Base-by-base conservation (phyloP, 768 basidiomycete species). In the Mycena vulgaris region DNA sequence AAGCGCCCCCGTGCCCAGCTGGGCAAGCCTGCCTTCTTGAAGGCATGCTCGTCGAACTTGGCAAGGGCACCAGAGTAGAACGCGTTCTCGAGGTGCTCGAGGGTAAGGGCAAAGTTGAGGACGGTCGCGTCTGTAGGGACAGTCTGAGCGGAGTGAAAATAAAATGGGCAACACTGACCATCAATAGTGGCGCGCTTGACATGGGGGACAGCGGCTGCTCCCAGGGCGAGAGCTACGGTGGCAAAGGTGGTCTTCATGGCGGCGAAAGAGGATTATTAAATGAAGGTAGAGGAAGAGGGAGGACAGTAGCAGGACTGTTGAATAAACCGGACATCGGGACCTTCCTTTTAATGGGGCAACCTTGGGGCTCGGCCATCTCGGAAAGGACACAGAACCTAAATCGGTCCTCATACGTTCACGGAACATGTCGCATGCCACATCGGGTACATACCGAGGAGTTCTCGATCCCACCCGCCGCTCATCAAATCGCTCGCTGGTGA, bases 1-100 rank as follows among this genome's bases (percentile, higher is more conserved):
- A 86, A 85, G 28, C 88, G 85, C 3, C 79, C 82, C 52, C 86
- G 83, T 35, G 87, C 85, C 80, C 82, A 87, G 49, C 75, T n/a
- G 57, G 80, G 81, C 74, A 87, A 84, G 3, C 86, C 88, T 16
- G 83, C 84, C 1, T 78, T 72, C 61, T 73, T 70, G 79, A 89
- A 90, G 61, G 79, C 85, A 14, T 77, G 68, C 10, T 77, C 72
- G 63, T 80, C 75, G 77, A 83, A 88, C 68, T 83, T 83, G 27
- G 67, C 77, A 23, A 91, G 83, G 1, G 76, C 82, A 4, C 72
- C 68, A 1, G 58, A 61, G 77, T 88, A 89, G 71, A 87, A 89
- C 2, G 84, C 78, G 64, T 77, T 80, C 69, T 85, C 83, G 33
- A 89, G 77, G 60, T 85, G 81, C 72, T 86, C 85, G 51, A 88